Base-by-base conservation (phyloP, 179 eudicot genomes). In the Spinacia oleracea region DNA sequence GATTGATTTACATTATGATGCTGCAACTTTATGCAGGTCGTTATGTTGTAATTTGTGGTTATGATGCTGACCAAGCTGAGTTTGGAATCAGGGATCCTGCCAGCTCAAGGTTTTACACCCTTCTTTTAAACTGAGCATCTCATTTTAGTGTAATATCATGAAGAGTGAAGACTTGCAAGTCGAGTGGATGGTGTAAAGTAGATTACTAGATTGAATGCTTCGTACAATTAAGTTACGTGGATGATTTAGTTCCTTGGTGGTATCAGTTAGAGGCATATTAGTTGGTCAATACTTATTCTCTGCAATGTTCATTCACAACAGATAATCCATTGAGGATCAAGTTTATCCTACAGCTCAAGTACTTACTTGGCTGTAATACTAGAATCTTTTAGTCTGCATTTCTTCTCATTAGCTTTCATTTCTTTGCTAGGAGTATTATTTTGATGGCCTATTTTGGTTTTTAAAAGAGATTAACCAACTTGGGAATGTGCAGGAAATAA, bases 51-150 rank as follows among this genome's bases (percentile, higher is more conserved):
- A 91, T 96, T 16, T 94, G 99, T 80, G 99, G 99, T 70, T 96
- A 92, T 55, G 97, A 96, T 85, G 85, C 94, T 48, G 88, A 74
- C 79, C 81, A 81, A 70, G 88, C 90, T 81, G 97, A 92, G 89
- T 96, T 94, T 86, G 99, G 94, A 85, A 96, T 96, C 76, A 90
- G 99, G 87, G 99, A 96, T 82, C 99, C 99, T 25, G 97, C 97
- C 78, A 92, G 92, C 88, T 87, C 98, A 76, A 91, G 98, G 99
- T 96, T 67, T 55, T 73, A 55, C 55, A 21, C 70, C 55, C 25
- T 58, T 34, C 51, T 40, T 29, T 35, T 35, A 38, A 63, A 34
- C n/a, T 73, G 65, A 73, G 50, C 43, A 51, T 73, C 34, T 35
- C 21, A 21, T 53, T 51, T 51, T 72, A 72, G 31, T 69, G 48